Percentiles rank a stretch among this genome's conserved stretches.
phyloP scores from a whole-genome alignment of 2,329 filamentous ascomycete species.

The Fonsecaea pugnacius region DNA sequence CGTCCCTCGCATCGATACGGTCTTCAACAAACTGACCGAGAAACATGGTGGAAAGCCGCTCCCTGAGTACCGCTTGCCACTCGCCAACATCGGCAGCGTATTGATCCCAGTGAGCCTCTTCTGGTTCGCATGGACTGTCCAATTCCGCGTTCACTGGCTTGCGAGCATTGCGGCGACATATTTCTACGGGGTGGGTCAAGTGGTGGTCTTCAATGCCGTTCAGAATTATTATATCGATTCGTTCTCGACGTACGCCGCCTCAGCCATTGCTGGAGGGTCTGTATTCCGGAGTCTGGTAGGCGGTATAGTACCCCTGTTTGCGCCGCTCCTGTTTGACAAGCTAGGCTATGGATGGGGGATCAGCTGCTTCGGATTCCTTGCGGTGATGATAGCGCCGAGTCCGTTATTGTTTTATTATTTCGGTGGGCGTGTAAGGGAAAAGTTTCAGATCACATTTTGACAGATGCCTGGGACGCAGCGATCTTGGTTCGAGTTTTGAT shows the following conservation, averaged over 20 bases:
- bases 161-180: conserved; percentile 53
- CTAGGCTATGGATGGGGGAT: conserved; percentile 49
- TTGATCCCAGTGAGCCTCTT: conserved; percentile 53
- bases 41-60: conserved; percentile 34
- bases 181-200: conserved; percentile 57
- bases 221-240: conserved; percentile 52
- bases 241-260: conserved; percentile 54
- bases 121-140: conserved; percentile 55
- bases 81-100: conserved; percentile 51
- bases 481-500: background rate
- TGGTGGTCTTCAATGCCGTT: conserved; percentile 58
- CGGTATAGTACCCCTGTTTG: conserved; percentile 57
- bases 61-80: conserved; percentile 61
- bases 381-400: conserved; percentile 53
- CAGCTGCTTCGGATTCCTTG: conserved; percentile 54
- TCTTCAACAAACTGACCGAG: conserved; percentile 43
- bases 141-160: conserved; percentile 58
- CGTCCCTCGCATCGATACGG: conserved; percentile 50
- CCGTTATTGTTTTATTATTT: conserved; percentile 56
- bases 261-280: conserved; percentile 53
- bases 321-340: conserved; percentile 46
- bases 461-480: background rate
- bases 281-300: conserved; percentile 53
- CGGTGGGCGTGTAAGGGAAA: conserved; percentile 53
- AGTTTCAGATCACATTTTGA: conserved; percentile 41